Conservation (phyloP, 1,284 basidiomycete species). For the Papiliotrema fonsecae region DNA sequence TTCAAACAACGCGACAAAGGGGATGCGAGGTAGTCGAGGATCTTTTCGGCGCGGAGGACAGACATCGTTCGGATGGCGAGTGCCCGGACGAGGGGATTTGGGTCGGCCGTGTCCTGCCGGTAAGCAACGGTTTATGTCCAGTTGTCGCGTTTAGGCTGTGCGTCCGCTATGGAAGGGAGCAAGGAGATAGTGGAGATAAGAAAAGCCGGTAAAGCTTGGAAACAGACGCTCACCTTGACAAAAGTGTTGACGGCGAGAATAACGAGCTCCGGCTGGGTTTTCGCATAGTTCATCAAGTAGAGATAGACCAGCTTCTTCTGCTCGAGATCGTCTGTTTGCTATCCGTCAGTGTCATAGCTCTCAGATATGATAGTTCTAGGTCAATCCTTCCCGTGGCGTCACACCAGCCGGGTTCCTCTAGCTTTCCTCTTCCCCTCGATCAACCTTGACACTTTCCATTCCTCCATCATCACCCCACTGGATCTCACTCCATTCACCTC, state of each 20-base stretch:
- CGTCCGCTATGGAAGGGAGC: not conserved
- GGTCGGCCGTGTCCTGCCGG: slow-evolving; percentile 85
- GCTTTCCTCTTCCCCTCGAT: no score
- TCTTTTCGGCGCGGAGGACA: slow-evolving; percentile 93
- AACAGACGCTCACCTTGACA: no score
- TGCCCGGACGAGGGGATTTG: slow-evolving; percentile 92
- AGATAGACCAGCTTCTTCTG: slow-evolving; percentile 75
- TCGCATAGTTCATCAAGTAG: slow-evolving; percentile 98
- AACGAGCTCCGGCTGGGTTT: slow-evolving; percentile 94
- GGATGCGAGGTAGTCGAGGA: slow-evolving; percentile 95
- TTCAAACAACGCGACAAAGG: slow-evolving; percentile 84
- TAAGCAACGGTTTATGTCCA: slow-evolving; percentile 1
- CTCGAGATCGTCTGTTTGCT: slow-evolving; percentile 52
- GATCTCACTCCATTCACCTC: no score
- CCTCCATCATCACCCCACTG: no score
- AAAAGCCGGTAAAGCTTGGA: no score
- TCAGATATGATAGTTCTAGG: no score
- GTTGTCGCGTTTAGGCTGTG: not conserved
- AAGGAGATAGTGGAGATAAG: no score
- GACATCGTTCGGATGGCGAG: slow-evolving; percentile 98
- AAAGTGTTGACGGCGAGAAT: slow-evolving; percentile 99
- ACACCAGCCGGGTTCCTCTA: no score
- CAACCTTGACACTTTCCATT: no score
- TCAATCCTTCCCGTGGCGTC: no score
- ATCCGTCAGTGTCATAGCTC: not conserved